These are phyloP conservation scores for Colletotrichum musae DNA, from an alignment of 2,329 filamentous ascomycete species.

Conservation along the genomic window DNA sequence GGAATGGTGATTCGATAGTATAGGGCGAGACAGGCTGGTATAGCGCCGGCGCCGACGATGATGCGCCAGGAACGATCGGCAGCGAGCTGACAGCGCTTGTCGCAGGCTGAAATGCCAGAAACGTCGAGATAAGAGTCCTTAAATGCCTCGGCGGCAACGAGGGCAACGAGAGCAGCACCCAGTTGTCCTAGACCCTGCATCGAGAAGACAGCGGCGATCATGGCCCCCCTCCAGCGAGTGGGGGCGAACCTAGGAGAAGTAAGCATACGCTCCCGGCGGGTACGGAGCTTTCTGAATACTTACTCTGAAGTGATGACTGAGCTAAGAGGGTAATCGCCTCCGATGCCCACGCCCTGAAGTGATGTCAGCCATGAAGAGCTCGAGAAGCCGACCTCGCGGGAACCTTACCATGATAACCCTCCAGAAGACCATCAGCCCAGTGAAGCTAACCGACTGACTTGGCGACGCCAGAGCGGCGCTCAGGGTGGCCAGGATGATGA, in stretches of 20 bases:
- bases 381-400: neutral
- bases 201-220: conserved; percentile 87
- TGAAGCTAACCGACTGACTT: conserved; percentile 72
- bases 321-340: conserved; percentile 86
- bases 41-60: conserved; percentile 83
- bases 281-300: conserved; percentile 40
- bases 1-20: conserved; percentile 90
- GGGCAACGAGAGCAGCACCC: conserved; percentile 76
- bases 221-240: conserved; percentile 84
- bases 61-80: conserved; percentile 88
- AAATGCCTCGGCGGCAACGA: conserved; percentile 78
- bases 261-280: conserved; percentile 40
- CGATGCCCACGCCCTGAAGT: conserved; percentile 77
- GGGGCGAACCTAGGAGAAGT: conserved; percentile 75
- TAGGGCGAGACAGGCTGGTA: conserved; percentile 84
- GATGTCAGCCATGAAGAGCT: neutral
- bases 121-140: conserved; percentile 61
- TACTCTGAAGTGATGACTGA: conserved; percentile 85
- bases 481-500: conserved; percentile 80
- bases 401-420: conserved; percentile 77
- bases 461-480: conserved; percentile 75
- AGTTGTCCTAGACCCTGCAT: conserved; percentile 91
- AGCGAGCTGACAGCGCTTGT: conserved; percentile 74
- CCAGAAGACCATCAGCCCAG: conserved; percentile 79
- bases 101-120: conserved; percentile 64